These are phyloP conservation scores for Coemansia asiatica DNA, from an alignment of 192 early-diverging fungal genomes.

Conservation along the genomic window DNA sequence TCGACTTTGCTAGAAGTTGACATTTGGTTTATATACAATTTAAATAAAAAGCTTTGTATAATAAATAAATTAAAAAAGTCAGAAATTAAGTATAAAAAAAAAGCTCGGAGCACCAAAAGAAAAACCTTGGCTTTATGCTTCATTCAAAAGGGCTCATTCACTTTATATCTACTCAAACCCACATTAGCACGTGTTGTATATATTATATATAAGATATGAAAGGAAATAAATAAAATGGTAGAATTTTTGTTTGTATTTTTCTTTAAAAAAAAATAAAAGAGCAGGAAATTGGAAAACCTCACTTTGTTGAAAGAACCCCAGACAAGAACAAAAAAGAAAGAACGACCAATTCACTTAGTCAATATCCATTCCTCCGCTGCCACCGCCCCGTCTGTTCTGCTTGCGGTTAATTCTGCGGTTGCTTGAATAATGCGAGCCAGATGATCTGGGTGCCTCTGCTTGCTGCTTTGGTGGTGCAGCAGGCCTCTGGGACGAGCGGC, in stretches of 20 bases:
- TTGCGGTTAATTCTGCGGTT: conserved; percentile 11
- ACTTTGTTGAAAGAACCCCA: no score
- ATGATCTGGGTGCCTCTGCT: conserved; percentile 6
- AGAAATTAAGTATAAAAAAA: neutral
- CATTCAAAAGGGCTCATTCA: no score
- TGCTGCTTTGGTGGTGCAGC: no score
- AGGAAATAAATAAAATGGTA: no score
- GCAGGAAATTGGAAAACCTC: no score
- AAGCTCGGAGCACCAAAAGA: no score
- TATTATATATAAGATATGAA: no score
- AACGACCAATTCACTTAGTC: no score
- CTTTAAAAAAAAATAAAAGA: neutral
- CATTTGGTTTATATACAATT: neutral
- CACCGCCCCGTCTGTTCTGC: conserved; percentile 13
- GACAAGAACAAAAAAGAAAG: no score
- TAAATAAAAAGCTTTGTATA: neutral
- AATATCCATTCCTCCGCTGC: conserved; percentile 40
- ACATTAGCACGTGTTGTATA: neutral
- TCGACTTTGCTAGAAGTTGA: conserved; percentile 22
- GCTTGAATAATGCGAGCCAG: neutral
- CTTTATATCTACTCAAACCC: neutral
- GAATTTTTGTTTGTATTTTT: neutral
- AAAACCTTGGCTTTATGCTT: no score
- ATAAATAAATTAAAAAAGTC: neutral
- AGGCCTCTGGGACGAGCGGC: neutral